Evolutionary conservation across 2,329 filamentous ascomycete genomes (phyloP).

Genomic region (Arthrobotrys conoides): DNA sequence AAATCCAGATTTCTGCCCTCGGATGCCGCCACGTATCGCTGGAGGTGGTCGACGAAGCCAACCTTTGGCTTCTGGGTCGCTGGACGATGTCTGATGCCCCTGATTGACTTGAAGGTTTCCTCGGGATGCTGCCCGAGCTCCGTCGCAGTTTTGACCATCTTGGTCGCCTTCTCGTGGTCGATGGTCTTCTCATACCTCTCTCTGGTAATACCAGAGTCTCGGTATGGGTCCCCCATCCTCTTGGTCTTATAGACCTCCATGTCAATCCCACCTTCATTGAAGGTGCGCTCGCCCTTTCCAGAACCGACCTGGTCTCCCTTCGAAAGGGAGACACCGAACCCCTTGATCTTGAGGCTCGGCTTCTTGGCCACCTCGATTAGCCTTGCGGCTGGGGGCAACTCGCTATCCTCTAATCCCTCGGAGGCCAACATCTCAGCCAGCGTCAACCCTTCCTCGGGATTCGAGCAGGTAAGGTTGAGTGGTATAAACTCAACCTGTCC

Average conservation of each 20-base stretch:
- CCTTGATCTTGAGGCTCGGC: background rate
- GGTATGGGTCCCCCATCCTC: background rate
- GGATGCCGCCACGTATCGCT: background rate
- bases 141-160: background rate
- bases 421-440: constrained; percentile 23
- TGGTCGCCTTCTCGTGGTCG: constrained; percentile 20
- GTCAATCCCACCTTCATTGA: background rate
- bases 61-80: background rate
- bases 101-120: background rate
- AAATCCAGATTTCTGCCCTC: background rate
- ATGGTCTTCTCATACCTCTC: constrained; percentile 3
- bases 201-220: constrained; percentile 11
- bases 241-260: background rate
- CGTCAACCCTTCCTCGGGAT: constrained; percentile 10
- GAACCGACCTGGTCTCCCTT: too few species aligned
- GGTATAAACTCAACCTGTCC: background rate
- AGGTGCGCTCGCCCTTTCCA: background rate
- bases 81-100: background rate
- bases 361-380: background rate
- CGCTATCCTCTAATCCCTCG: constrained; percentile 1
- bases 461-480: constrained; percentile 13
- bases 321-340: background rate
- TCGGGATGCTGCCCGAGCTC: constrained; percentile 1
- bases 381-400: background rate
- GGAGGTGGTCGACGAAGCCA: background rate